Percentiles rank a stretch among this genome's conserved stretches.
Evolutionary conservation across 805 yeast species (phyloP).

Genomic region (Grigorovia jiainica): DNA sequence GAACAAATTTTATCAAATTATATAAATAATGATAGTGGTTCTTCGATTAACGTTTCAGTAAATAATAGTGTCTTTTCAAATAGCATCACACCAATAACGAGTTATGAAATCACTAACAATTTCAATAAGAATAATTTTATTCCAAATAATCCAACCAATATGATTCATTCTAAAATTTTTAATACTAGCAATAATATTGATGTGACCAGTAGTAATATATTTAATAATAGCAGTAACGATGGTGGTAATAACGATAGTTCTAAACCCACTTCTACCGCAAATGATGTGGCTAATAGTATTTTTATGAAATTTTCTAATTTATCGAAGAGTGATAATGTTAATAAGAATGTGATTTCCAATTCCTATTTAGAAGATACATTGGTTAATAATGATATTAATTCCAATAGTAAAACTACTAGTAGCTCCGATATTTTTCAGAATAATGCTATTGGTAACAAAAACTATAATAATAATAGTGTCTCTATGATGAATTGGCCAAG

Average conservation of each 20-base stretch:
- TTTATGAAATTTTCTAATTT: neutral
- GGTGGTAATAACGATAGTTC: no score
- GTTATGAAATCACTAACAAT: neutral
- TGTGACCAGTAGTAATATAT: no score
- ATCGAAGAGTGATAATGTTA: neutral
- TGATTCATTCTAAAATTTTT: no score
- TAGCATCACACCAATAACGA: neutral
- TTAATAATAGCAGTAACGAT: no score
- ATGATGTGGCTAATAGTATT: neutral
- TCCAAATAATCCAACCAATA: no score
- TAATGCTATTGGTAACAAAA: neutral
- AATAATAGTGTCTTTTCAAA: neutral
- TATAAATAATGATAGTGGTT: conserved; percentile 9
- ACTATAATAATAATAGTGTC: neutral
- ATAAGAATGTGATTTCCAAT: no score
- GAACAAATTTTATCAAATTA: neutral
- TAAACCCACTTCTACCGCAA: no score
- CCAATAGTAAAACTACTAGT: no score
- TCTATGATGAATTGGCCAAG: neutral
- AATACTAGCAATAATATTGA: no score
- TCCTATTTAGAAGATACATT: no score
- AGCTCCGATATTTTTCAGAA: no score
- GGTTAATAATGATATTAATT: no score
- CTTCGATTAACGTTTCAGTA: conserved; percentile 1
- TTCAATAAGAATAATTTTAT: neutral